Base-by-base conservation (phyloP, 352 stramenopile species). In the Phytophthora sojae region DNA sequence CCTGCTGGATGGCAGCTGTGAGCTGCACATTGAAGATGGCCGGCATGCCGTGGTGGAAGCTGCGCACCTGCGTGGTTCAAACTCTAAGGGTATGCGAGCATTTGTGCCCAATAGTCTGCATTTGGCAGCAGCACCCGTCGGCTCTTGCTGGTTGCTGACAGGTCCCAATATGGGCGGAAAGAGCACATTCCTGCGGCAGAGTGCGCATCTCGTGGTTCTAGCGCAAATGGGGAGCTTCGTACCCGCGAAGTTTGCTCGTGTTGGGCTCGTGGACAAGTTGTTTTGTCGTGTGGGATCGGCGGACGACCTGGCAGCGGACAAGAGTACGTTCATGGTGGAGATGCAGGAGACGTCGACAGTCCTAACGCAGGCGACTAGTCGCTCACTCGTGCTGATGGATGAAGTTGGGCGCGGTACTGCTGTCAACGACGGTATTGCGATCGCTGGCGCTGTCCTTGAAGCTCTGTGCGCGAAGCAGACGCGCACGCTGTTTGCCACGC, bases 161-260 rank as follows among this genome's bases (percentile, higher is more conserved):
- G 91, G 91, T 1, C 89, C 90, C 1, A 97, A 97, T 55, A 96
- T 96, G 90, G 91, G 90, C 14, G 91, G 91, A 11, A 97, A 97
- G 63, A 93, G 80, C 67, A 97, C 91, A 0, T 95, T 94, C 42
- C 67, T 97, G 15, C 85, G 89, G 1, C 87, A 95, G 65, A 94
- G 79, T 21, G 89, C 89, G 1, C 89, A 96, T 44, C 55, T 92
- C 14, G 85, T 94, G 8, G 61, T 96, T 4, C 64, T 97, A 9
- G 88, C 90, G 12, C 91, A 97, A 61, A 92, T 90, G 55, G 91
- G 90, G 2, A 88, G 82, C 61, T 97, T 90, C 59, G 91, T 97
- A 0, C 91, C 91, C 0, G 89, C 91, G 4, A 79, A 66, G 21
- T 91, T 91, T 61, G 88, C 88, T 19, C 78, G 77, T 35, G 61